Percentiles rank a stretch among this genome's conserved stretches.
phyloP scores from a whole-genome alignment of 768 basidiomycete species.

The Boletus rex-veris region DNA sequence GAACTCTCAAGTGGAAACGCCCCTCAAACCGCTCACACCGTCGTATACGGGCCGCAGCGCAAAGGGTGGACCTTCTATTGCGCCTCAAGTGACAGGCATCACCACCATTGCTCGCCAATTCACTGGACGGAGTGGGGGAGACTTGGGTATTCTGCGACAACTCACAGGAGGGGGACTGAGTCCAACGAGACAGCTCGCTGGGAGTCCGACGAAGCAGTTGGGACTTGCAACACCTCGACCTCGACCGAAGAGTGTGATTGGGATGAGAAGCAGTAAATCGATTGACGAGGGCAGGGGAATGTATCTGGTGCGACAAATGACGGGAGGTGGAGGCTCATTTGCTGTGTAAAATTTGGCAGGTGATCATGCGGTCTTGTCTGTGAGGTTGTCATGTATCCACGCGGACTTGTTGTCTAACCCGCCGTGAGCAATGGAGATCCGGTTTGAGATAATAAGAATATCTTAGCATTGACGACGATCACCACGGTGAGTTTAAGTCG shows the following conservation, averaged over 20 bases:
- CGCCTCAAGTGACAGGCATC: constrained; percentile 62
- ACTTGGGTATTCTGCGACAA: constrained; percentile 43
- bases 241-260: constrained; percentile 76
- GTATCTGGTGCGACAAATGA: constrained; percentile 78
- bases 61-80: constrained; percentile 31
- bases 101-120: constrained; percentile 76
- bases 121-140: constrained; percentile 53
- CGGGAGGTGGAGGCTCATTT: constrained; percentile 44
- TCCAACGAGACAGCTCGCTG: constrained; percentile 60
- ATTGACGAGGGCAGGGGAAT: constrained; percentile 64
- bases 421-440: constrained; percentile 7
- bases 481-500: neutral
- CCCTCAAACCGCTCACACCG: constrained; percentile 44
- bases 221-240: constrained; percentile 44
- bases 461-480: constrained; percentile 1
- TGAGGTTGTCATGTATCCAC: constrained; percentile 19
- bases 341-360: constrained; percentile 17
- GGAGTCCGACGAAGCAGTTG: constrained; percentile 71
- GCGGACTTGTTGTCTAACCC: neutral
- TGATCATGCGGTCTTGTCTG: neutral
- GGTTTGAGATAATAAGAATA: constrained; percentile 4
- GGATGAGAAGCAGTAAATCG: constrained; percentile 59
- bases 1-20: constrained; percentile 50
- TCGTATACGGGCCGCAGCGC: constrained; percentile 40
- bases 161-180: constrained; percentile 66